Evolutionary conservation across 78 protist genomes (phyloP), one percentile per base, ranked within the genome.

Genomic region (Capsaspora owczarzaki): DNA sequence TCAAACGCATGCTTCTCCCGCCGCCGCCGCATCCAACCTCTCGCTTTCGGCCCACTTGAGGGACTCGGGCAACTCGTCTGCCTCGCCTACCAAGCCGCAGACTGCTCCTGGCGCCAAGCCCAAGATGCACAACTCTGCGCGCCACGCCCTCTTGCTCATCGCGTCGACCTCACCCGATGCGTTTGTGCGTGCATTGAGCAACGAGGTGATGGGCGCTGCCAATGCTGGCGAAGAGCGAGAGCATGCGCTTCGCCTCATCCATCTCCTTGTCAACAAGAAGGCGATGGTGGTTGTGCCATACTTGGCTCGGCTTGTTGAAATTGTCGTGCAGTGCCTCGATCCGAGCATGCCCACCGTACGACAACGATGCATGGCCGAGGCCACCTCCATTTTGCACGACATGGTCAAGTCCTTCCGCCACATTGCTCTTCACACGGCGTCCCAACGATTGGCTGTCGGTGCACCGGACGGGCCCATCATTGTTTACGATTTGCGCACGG

Each of bases 401-500:
- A 81, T 91, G 82, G 95, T 91, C 16, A 60, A 71, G 53, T 68
- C 76, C 53, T 91, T 83, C 49, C 92, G 94, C 27, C 89, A 83
- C 83, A 82, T 87, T 33, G 41, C 84, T 31, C 91, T 91, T 74
- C 92, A 90, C 69, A 83, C 84, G 42, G 84, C 77, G n/a, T 43
- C 89, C 4, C 95, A 91, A 74, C 66, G 92, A 41, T 61, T 91
- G 44, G 88, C 91, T 1, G 63, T 91, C 43, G 95, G 93, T 41
- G 87, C 87, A 31, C 35, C 56, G 40, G 90, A 87, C 63, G 93
- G 95, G 2, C 60, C 61, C 35, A 47, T 91, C 25, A 79, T 90
- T 4, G 63, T 91, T 19, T 91, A 91, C 76, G 95, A 91, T 41
- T 37, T 91, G 80, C 78, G 88, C 76, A 89, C 93, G 33, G 93